Conservation (phyloP, 768 basidiomycete genomes). For the Pleurotus eryngii region DNA sequence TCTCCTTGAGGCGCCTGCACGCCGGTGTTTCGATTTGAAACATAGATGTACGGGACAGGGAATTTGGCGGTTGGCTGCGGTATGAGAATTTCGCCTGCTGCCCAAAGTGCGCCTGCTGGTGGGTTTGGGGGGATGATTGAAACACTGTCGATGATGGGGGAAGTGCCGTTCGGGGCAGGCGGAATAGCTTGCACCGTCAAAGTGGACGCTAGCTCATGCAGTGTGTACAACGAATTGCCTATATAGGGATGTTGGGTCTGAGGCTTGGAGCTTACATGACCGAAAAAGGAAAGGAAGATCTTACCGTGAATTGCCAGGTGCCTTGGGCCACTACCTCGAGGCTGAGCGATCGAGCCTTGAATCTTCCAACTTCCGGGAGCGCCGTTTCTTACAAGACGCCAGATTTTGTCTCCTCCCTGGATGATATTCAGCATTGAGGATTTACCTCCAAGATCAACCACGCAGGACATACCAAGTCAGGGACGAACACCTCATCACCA, state of each 20-base stretch:
- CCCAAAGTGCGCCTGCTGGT: constrained; percentile 38
- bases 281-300: background rate
- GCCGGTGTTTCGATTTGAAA: constrained; percentile 61
- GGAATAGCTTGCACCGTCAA: constrained; percentile 59
- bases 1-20: constrained; percentile 50
- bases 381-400: constrained; percentile 51
- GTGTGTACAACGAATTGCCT: constrained; percentile 40
- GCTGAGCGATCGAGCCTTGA: constrained; percentile 59
- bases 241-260: background rate
- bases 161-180: constrained; percentile 46
- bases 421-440: constrained; percentile 3
- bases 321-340: constrained; percentile 63
- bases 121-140: constrained; percentile 46
- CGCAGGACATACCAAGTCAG: constrained; percentile 51
- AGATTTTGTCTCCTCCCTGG: constrained; percentile 67
- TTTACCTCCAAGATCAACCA: background rate
- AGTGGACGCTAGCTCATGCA: constrained; percentile 57
- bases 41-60: constrained; percentile 56
- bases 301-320: constrained; percentile 37
- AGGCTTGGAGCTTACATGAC: background rate
- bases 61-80: constrained; percentile 44
- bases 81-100: constrained; percentile 63
- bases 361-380: constrained; percentile 45
- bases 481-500: constrained; percentile 54
- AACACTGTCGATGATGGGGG: constrained; percentile 43